Conservation (phyloP, 495 filamentous ascomycete species). For the Melanomma pulvis-pyrius region DNA sequence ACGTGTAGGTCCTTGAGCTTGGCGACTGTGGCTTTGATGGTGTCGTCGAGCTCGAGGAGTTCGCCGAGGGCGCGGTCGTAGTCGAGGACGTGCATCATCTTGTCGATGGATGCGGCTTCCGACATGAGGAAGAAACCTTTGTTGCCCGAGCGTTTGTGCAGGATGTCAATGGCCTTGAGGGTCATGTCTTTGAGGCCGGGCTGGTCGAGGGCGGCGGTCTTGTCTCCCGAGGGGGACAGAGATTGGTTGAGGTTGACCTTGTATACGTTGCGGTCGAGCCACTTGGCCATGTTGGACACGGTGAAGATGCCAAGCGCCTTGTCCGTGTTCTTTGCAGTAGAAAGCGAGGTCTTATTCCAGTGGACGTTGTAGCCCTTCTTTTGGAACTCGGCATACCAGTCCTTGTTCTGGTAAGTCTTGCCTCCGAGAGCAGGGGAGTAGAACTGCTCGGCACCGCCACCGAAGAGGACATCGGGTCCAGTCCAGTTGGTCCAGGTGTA, state of each 20-base stretch:
- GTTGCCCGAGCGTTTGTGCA: conserved; percentile 61
- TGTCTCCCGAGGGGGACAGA: conserved; percentile 64
- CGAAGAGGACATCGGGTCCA: conserved; percentile 73
- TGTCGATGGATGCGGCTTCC: conserved; percentile 76
- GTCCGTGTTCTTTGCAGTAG: conserved; percentile 52
- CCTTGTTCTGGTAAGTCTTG: conserved; percentile 57
- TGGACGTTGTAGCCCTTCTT: conserved; percentile 67
- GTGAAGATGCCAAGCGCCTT: conserved; percentile 72
- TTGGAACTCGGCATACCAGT: conserved; percentile 69
- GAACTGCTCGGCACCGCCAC: conserved; percentile 75
- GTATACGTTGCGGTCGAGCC: conserved; percentile 72
- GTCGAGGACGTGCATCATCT: conserved; percentile 76
- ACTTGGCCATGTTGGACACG: conserved; percentile 65
- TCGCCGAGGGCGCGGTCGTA: conserved; percentile 77
- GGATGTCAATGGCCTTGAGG: conserved; percentile 72
- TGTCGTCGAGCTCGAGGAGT: conserved; percentile 75
- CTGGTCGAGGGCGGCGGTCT: conserved; percentile 62
- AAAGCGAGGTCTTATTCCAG: conserved; percentile 66
- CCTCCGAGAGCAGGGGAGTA: conserved; percentile 50
- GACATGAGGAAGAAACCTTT: conserved; percentile 78
- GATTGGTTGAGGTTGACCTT: conserved; percentile 59
- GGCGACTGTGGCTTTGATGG: conserved; percentile 65
- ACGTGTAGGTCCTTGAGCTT: conserved; percentile 59
- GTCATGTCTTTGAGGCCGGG: conserved; percentile 83
- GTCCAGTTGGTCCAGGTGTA: conserved; percentile 69